Percentiles rank a stretch among this genome's conserved stretches.
These are phyloP conservation scores for Cornus controversa DNA, from an alignment of 148 eudicot species.

Conservation along the genomic window DNA sequence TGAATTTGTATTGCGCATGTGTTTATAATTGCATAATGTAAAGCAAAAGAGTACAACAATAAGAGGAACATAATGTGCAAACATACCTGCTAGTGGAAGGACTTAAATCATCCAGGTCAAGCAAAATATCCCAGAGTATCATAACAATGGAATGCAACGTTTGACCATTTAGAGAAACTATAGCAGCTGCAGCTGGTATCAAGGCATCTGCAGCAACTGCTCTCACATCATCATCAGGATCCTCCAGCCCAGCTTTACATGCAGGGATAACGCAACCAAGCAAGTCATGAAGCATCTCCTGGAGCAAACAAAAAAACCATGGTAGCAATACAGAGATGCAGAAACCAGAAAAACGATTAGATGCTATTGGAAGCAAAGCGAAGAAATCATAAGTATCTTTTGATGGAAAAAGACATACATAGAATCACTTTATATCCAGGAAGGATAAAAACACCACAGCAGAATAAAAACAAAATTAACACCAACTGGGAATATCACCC, in stretches of 20 bases:
- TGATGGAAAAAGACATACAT: too few species aligned
- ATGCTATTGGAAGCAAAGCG: neutral
- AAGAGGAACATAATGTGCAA: constrained; percentile 1
- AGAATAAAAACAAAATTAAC: too few species aligned
- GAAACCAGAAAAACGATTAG: neutral
- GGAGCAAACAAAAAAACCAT: constrained; percentile 16
- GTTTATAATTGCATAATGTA: neutral
- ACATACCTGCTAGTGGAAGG: constrained; percentile 88
- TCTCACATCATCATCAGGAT: constrained; percentile 99
- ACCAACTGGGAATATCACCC: too few species aligned
- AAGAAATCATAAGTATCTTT: too few species aligned
- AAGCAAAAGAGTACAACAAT: neutral
- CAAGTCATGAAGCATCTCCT: constrained; percentile 88
- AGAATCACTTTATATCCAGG: too few species aligned
- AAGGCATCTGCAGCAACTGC: constrained; percentile 99
- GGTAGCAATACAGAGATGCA: constrained; percentile 10
- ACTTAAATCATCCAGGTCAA: constrained; percentile 96
- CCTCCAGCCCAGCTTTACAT: constrained; percentile 96
- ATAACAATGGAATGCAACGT: constrained; percentile 74
- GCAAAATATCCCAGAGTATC: constrained; percentile 95
- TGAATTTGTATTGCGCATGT: neutral
- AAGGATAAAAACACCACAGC: too few species aligned
- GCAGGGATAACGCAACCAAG: constrained; percentile 85
- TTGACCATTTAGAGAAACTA: constrained; percentile 67
- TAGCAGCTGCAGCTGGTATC: constrained; percentile 82